Evolutionary conservation across 495 filamentous ascomycete genomes (phyloP), one percentile per base, ranked within the genome.

Genomic region (Aspergillus diversus): DNA sequence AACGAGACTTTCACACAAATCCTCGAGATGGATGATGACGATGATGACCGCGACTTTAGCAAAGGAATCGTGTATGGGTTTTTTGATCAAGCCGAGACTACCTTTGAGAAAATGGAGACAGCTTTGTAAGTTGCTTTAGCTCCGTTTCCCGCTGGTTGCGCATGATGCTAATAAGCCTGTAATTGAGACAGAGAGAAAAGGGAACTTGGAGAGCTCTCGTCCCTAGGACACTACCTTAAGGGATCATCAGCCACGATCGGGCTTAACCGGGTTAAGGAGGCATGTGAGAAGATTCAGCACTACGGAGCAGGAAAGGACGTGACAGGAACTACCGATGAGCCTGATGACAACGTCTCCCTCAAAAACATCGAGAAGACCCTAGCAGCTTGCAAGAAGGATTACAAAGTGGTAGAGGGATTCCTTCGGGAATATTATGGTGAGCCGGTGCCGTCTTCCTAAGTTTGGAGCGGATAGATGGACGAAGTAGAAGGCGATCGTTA

Each of bases 221-320:
- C 80, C 15, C 86, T 96, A 32, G 95, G 95, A 31, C 95, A 99
- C 77, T 99, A 97, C 80, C 81, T 99, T 57, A 99, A 99, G 77
- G 95, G 95, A 43, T 97, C 94, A n/a, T 97, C 94, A 9, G 95
- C 95, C 17, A 98, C 96, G 7, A 86, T 99, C 55, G 95, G 95
- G 27, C 84, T 99, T 43, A 91, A 81, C 67, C 96, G 96, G 77
- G 90, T 99, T 70, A 92, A 92, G 73, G 93, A 97, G 67, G 87
- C 84, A 58, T 99, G 95, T 74, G 94, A 97, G 75, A 91, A 96
- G 81, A 97, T 99, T 67, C 95, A 99, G 74, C 89, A 97, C 72
- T 96, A 87, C 69, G 95, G 96, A 50, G 86, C 87, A 66, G 80
- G 81, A 56, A 89, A 91, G 73, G 92, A 92, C 65, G 88, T 93